Evolutionary conservation across 2,329 filamentous ascomycete species (phyloP).

Genomic region (Moelleriella libera): DNA sequence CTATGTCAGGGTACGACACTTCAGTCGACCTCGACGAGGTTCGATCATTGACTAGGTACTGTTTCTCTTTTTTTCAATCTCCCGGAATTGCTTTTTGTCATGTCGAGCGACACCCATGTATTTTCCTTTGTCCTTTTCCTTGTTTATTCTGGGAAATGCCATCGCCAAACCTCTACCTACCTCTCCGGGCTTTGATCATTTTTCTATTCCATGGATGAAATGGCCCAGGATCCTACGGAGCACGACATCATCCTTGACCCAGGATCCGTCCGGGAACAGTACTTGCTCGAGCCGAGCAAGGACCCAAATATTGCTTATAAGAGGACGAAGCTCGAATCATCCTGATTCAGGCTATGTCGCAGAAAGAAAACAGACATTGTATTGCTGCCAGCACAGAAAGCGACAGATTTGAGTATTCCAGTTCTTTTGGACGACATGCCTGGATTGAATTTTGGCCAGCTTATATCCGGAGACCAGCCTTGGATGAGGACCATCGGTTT

Average conservation of each 20-base stretch:
- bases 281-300: conserved; percentile 7
- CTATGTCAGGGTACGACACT: conserved; percentile 39
- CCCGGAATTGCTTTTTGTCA: conserved; percentile 25
- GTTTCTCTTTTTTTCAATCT: conserved; percentile 30
- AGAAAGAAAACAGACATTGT: too few relatives aligned
- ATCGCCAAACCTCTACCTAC: background rate
- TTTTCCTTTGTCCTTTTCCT: conserved; percentile 11
- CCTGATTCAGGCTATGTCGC: too few relatives aligned
- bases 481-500: background rate
- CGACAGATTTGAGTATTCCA: too few relatives aligned
- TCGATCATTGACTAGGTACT: conserved; percentile 48
- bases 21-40: conserved; percentile 43
- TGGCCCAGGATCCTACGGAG: too few relatives aligned
- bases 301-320: background rate
- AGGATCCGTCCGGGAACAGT: conserved; percentile 3
- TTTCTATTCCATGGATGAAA: too few relatives aligned
- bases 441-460: too few relatives aligned
- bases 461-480: background rate
- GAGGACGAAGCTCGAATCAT: background rate
- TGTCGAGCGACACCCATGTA: conserved; percentile 7
- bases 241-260: too few relatives aligned
- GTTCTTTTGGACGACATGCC: background rate
- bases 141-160: conserved; percentile 5
- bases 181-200: too few relatives aligned
- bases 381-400: too few relatives aligned